These are phyloP conservation scores for Haematococcus sp. DNA, from an alignment of 139 green algal species.

Conservation along the genomic window DNA sequence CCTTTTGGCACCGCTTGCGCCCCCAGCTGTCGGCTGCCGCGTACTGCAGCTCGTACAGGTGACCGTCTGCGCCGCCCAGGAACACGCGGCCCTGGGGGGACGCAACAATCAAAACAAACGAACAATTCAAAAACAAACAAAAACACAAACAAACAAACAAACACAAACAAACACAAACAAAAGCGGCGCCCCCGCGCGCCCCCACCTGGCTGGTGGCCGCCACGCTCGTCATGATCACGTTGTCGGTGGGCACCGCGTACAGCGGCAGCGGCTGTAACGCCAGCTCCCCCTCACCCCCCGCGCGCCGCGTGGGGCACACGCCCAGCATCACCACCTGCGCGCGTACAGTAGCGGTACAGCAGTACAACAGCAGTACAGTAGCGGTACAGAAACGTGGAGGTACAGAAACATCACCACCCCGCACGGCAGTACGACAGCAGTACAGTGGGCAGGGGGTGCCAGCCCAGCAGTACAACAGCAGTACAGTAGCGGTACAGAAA, in stretches of 20 bases:
- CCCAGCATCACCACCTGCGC: slow-evolving; percentile 85
- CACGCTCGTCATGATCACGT: slow-evolving; percentile 77
- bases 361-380: too few relatives aligned
- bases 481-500: too few relatives aligned
- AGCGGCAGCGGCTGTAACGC: slow-evolving; percentile 78
- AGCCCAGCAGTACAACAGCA: too few relatives aligned
- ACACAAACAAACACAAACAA: background rate
- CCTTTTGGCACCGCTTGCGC: slow-evolving; percentile 71
- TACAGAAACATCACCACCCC: slow-evolving; percentile 87
- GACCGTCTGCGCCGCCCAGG: slow-evolving; percentile 84
- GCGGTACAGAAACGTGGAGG: too few relatives aligned
- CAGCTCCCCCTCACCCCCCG: slow-evolving; percentile 17
- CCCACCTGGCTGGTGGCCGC: slow-evolving; percentile 26
- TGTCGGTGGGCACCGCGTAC: slow-evolving; percentile 81
- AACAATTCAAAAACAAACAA: background rate
- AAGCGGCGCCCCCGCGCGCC: background rate
- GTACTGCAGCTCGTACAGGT: slow-evolving; percentile 95
- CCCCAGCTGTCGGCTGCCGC: slow-evolving; percentile 59
- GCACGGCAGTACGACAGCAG: background rate
- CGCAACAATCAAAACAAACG: background rate
- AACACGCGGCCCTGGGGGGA: slow-evolving; percentile 78
- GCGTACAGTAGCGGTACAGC: too few relatives aligned
- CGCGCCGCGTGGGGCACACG: slow-evolving; percentile 55
- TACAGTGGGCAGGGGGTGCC: too few relatives aligned
- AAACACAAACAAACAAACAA: background rate